phyloP scores from a whole-genome alignment of 495 filamentous ascomycete species.

The Penicillium simplicissimum region DNA sequence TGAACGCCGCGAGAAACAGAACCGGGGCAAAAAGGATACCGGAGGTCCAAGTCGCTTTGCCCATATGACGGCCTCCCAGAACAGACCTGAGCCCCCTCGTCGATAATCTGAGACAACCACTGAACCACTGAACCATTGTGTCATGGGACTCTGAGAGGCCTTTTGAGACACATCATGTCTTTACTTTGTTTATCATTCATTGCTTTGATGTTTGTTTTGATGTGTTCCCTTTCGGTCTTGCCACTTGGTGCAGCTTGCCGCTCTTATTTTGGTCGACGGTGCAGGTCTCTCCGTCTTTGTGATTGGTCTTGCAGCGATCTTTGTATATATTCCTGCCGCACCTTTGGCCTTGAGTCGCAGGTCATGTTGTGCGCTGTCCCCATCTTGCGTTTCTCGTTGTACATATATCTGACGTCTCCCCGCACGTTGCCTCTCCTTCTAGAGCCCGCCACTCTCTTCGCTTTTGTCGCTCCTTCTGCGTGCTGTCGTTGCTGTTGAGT shows the following conservation, averaged over 20 bases:
- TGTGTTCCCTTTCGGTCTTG: neutral
- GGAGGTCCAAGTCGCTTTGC: conserved; percentile 17
- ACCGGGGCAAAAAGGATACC: conserved; percentile 7
- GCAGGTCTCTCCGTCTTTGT: neutral
- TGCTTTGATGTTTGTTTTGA: neutral
- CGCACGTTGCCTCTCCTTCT: neutral
- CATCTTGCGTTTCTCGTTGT: neutral
- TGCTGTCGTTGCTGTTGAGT: neutral
- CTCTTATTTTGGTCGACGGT: neutral
- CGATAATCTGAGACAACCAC: neutral
- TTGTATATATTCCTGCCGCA: neutral
- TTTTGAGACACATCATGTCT: neutral
- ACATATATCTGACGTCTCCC: neutral
- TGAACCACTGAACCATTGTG: neutral
- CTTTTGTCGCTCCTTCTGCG: neutral
- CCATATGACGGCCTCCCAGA: conserved; percentile 26
- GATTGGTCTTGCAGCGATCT: neutral
- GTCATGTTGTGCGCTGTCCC: neutral
- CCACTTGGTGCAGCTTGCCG: neutral
- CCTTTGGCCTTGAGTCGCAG: neutral
- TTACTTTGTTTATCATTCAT: neutral
- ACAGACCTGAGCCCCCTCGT: conserved; percentile 10
- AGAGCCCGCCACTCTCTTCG: neutral
- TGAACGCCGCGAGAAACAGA: conserved; percentile 25
- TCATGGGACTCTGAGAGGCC: neutral